Percentiles rank a stretch among this genome's conserved stretches.
phyloP scores from a whole-genome alignment of 345 rosid genomes.

The Carallia brachiata region DNA sequence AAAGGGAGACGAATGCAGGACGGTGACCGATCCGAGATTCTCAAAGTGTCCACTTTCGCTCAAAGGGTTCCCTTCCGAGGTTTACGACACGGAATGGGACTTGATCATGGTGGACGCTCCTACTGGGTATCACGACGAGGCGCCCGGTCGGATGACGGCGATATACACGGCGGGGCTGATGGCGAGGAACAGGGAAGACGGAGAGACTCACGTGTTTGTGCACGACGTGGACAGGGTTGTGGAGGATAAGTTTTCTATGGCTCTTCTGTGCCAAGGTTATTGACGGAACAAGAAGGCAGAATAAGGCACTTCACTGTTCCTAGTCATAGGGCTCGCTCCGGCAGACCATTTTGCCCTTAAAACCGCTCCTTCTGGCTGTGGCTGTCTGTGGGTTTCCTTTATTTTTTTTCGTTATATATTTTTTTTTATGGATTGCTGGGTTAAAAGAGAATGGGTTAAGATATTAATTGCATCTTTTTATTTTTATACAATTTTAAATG shows the following conservation, averaged over 20 bases:
- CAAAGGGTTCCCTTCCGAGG: constrained; percentile 60
- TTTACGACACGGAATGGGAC: constrained; percentile 78
- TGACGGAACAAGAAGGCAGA: constrained; percentile 67
- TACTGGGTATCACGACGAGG: constrained; percentile 68
- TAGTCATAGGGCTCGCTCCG: constrained; percentile 53
- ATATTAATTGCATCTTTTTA: too few species aligned
- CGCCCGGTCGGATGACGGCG: constrained; percentile 90
- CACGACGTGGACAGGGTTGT: constrained; percentile 79
- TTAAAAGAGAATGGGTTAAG: too few species aligned
- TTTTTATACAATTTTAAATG: too few species aligned
- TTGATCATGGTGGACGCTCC: constrained; percentile 96
- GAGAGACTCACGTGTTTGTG: constrained; percentile 75
- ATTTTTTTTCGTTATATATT: too few species aligned
- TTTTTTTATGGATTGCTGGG: too few species aligned
- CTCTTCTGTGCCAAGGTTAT: constrained; percentile 71
- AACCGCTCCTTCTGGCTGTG: neutral
- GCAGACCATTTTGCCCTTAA: constrained; percentile 49
- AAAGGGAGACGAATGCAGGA: constrained; percentile 42
- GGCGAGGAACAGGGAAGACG: constrained; percentile 62
- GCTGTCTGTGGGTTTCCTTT: too few species aligned
- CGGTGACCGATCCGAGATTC: constrained; percentile 48
- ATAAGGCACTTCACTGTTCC: constrained; percentile 75
- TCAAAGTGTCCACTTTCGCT: constrained; percentile 63
- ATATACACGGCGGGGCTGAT: constrained; percentile 83
- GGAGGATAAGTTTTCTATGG: constrained; percentile 74